Percentiles rank a stretch among this genome's conserved stretches.
These are phyloP conservation scores for Remersonia thermophila DNA, from an alignment of 2,329 filamentous ascomycete species.

Conservation along the genomic window DNA sequence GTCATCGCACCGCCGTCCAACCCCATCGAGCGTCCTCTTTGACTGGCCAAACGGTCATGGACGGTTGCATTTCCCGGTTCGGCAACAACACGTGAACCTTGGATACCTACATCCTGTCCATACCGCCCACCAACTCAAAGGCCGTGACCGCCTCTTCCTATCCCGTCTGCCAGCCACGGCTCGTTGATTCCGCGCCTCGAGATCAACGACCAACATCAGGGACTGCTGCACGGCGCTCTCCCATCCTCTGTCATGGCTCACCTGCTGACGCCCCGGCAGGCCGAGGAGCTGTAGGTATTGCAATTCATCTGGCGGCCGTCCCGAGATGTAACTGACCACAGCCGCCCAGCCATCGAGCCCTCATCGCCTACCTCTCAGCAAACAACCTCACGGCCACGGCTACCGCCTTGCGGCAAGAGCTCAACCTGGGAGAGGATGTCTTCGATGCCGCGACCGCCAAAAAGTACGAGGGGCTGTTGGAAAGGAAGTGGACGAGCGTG, in stretches of 20 bases:
- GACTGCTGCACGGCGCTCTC: conserved; percentile 3
- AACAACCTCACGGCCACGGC: conserved; percentile 60
- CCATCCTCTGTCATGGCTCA: conserved; percentile 47
- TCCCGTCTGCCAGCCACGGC: conserved; percentile 10
- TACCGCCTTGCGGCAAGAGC: conserved; percentile 61
- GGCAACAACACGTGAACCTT: too few species aligned
- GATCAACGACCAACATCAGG: conserved; percentile 2
- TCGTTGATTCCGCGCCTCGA: conserved; percentile 7
- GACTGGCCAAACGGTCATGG: too few species aligned
- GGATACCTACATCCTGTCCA: too few species aligned
- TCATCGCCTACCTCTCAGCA: conserved; percentile 75
- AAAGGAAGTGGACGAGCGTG: conserved; percentile 98
- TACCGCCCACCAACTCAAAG: too few species aligned
- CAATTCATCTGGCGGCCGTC: neutral
- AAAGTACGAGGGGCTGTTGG: conserved; percentile 85
- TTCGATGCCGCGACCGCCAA: conserved; percentile 76
- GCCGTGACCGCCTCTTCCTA: too few species aligned
- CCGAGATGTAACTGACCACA: conserved; percentile 9
- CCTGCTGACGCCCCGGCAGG: conserved; percentile 66
- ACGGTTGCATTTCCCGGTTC: too few species aligned
- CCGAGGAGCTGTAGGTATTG: conserved; percentile 68
- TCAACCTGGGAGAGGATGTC: conserved; percentile 53
- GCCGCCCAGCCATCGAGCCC: conserved; percentile 67
- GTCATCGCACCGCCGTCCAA: too few species aligned
- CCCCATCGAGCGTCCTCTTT: too few species aligned